Base-by-base conservation (phyloP, 2,329 filamentous ascomycete species). In the Cadophora gregata region DNA sequence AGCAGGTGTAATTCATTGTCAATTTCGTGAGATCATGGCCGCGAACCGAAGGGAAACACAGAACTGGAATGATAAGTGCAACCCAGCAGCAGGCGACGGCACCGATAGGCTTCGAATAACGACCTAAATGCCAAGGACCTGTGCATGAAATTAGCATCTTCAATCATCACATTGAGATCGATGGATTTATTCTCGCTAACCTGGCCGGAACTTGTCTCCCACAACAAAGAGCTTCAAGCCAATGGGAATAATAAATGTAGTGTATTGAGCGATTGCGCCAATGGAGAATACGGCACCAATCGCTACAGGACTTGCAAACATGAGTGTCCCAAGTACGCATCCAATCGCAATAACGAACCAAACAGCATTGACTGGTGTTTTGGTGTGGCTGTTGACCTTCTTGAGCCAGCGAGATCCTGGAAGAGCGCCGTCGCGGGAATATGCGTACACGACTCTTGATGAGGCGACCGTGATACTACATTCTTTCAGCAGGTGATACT, bases 341-440 rank as follows among this genome's bases (percentile, higher is more conserved):
- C 88, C 89, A 31, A 92, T 81, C 3, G 78, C 70, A 48, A 82
- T 82, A 72, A 91, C 91, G 76, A 90, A 83, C 84, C 89, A 88
- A 12, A 91, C 89, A 0, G 89, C 88, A 73, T 91, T 91, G 59
- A 91, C 88, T 0, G 90, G 90, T 0, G 90, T 92, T 61, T 83
- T 78, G 1, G 90, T 92, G 72, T 78, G 75, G 1, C 74, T 72
- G 77, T 92, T 89, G 60, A 92, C 88, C 27, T 79, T 75, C 72
- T 86, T 87, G 81, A 88, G 88, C 72, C 83, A 81, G 0, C 78
- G 78, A 5, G 85, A 88, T 6, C 86, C 74, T 0, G 89, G 89
- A 74, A 92, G 90, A 75, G 88, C 90, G 72, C 87, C 89, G 73
- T 92, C 90, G 38, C 90, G 87, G 21, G 90, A 89, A 77, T 92